These are phyloP conservation scores for Singerocomus rubriflavus DNA, from an alignment of 1,284 basidiomycete genomes.

Conservation along the genomic window DNA sequence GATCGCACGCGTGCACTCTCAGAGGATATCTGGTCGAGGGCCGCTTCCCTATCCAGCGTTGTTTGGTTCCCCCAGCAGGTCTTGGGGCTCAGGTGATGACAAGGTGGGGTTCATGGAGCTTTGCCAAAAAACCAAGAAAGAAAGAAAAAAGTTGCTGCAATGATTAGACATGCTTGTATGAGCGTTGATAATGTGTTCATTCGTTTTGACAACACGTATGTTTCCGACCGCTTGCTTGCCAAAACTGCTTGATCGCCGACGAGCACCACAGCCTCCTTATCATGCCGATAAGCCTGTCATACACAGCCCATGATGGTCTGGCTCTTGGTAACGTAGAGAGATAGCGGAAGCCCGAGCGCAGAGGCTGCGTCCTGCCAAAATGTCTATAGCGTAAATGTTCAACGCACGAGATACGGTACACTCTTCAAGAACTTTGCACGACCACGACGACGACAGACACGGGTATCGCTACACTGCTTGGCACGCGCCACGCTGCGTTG, in stretches of 20 bases:
- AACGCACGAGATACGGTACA: too few relatives aligned
- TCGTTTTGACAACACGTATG: not conserved
- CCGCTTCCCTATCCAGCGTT: conserved; percentile 13
- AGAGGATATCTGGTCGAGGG: conserved; percentile 9
- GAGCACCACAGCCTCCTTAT: conserved; percentile 1
- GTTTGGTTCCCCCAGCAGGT: conserved; percentile 12
- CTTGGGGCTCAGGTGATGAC: conserved; percentile 3
- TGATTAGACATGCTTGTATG: not conserved
- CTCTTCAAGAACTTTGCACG: too few relatives aligned
- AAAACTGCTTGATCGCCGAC: not conserved
- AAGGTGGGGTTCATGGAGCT: conserved; percentile 3
- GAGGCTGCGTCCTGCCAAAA: too few relatives aligned
- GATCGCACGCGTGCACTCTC: conserved; percentile 25
- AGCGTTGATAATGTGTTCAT: not conserved
- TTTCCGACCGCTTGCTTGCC: not conserved
- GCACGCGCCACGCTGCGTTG: too few relatives aligned
- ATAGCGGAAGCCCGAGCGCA: too few relatives aligned
- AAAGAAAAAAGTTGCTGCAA: not conserved
- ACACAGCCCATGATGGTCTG: too few relatives aligned
- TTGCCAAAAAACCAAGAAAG: not conserved
- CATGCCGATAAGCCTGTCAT: not conserved
- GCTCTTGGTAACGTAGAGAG: too few relatives aligned
- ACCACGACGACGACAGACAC: too few relatives aligned
- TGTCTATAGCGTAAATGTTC: too few relatives aligned
- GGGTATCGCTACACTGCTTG: too few relatives aligned